Conservation (phyloP, 768 basidiomycete genomes). For the Amanita phalloides region DNA sequence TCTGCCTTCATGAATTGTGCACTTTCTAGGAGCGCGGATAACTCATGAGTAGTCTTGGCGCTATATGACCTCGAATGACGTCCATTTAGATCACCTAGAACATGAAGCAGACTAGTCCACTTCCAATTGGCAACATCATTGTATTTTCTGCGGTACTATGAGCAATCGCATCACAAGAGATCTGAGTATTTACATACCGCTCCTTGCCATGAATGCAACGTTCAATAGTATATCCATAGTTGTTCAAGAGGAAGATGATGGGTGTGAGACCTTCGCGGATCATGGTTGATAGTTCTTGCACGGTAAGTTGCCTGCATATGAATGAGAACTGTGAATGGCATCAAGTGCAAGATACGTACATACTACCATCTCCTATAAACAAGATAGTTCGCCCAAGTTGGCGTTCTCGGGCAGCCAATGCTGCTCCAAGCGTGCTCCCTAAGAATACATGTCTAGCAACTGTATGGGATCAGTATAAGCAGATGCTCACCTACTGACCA, state of each 20-base stretch:
- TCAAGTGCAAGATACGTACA: slow-evolving; percentile 33
- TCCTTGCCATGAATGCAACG: slow-evolving; percentile 58
- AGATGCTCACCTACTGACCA: slow-evolving; percentile 60
- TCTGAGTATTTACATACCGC: slow-evolving; percentile 21
- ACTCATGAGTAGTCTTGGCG: slow-evolving; percentile 54
- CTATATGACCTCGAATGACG: slow-evolving; percentile 49
- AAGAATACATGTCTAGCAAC: neutral
- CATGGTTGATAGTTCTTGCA: slow-evolving; percentile 84
- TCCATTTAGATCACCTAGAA: slow-evolving; percentile 43
- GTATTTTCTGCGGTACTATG: slow-evolving; percentile 44
- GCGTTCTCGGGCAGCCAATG: slow-evolving; percentile 64
- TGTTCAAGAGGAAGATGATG: slow-evolving; percentile 78
- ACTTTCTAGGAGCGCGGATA: slow-evolving; percentile 58
- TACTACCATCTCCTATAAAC: slow-evolving; percentile 78
- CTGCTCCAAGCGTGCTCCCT: slow-evolving; percentile 66
- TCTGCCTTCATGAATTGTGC: slow-evolving; percentile 48
- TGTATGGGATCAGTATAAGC: neutral
- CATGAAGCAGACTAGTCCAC: slow-evolving; percentile 53
- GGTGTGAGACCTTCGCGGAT: slow-evolving; percentile 62
- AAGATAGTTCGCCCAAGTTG: slow-evolving; percentile 60
- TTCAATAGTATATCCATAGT: slow-evolving; percentile 84
- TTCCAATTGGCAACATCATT: slow-evolving; percentile 83
- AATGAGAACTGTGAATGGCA: slow-evolving; percentile 1
- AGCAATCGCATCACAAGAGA: neutral
- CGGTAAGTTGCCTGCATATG: slow-evolving; percentile 50